Evolutionary conservation across 495 filamentous ascomycete species (phyloP).

Genomic region (Lentithecium fluviatile): DNA sequence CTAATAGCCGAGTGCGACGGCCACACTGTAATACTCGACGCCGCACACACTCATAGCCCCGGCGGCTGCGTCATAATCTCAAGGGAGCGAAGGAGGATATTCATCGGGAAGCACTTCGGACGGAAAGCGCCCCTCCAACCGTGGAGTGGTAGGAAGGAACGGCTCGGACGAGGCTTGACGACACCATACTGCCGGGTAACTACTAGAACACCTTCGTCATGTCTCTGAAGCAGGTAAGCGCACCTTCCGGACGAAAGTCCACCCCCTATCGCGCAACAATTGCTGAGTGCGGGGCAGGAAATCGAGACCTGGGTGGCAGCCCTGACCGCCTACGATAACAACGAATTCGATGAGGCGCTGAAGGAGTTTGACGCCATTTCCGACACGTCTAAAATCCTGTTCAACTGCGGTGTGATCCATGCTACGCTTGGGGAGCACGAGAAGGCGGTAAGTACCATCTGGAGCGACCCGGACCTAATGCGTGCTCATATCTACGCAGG

Average conservation of each 20-base stretch:
- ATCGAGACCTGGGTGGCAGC: constrained; percentile 98
- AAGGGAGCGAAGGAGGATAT: background rate
- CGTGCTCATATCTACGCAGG: constrained; percentile 52
- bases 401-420: constrained; percentile 98
- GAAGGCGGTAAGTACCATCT: constrained; percentile 69
- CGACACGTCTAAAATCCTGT: constrained; percentile 97
- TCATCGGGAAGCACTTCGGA: constrained; percentile 11
- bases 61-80: constrained; percentile 15
- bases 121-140: constrained; percentile 1
- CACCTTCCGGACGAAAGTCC: too few relatives aligned
- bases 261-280: background rate
- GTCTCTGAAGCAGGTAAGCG: constrained; percentile 41
- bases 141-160: constrained; percentile 7
- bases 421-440: constrained; percentile 96
- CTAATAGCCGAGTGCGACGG: background rate
- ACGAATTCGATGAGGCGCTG: constrained; percentile 88
- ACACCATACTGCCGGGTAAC: constrained; percentile 36
- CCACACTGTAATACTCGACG: background rate
- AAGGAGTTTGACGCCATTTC: constrained; percentile 79
- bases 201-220: constrained; percentile 31
- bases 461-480: background rate
- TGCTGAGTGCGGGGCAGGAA: constrained; percentile 61
- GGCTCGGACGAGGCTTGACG: constrained; percentile 21
- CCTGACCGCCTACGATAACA: constrained; percentile 87
- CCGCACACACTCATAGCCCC: constrained; percentile 15